phyloP scores from a whole-genome alignment of 768 basidiomycete genomes.

The Leccinum pellstonianum region DNA sequence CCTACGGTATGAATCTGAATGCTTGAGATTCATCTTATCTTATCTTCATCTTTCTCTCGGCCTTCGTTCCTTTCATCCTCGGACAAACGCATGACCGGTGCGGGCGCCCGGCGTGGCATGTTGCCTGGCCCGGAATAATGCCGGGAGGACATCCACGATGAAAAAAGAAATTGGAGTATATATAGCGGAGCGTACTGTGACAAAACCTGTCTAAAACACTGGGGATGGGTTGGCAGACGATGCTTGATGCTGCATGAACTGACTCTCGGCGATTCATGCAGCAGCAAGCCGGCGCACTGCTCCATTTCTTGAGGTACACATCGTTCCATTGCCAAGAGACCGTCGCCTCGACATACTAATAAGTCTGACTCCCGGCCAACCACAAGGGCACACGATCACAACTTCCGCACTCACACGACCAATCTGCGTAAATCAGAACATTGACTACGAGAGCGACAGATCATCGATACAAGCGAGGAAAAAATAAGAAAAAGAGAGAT shows the following conservation, averaged over 20 bases:
- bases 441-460: constrained; percentile 2
- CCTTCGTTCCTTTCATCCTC: too few species aligned
- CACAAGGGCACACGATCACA: neutral
- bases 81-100: too few species aligned
- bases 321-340: neutral
- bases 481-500: neutral
- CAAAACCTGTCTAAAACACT: neutral
- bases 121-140: too few species aligned
- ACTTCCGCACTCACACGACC: neutral
- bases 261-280: neutral
- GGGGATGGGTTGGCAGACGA: neutral
- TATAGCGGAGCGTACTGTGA: neutral
- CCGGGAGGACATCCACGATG: neutral
- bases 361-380: neutral
- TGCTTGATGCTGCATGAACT: too few species aligned
- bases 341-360: neutral
- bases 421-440: constrained; percentile 8
- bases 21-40: too few species aligned
- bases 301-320: neutral
- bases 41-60: too few species aligned
- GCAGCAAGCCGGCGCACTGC: neutral
- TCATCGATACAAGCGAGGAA: constrained; percentile 9
- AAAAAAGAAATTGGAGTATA: too few species aligned
- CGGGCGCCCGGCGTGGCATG: too few species aligned
- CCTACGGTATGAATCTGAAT: too few species aligned